Base-by-base conservation (phyloP, 805 yeast genomes). In the Metschnikowia anglica region DNA sequence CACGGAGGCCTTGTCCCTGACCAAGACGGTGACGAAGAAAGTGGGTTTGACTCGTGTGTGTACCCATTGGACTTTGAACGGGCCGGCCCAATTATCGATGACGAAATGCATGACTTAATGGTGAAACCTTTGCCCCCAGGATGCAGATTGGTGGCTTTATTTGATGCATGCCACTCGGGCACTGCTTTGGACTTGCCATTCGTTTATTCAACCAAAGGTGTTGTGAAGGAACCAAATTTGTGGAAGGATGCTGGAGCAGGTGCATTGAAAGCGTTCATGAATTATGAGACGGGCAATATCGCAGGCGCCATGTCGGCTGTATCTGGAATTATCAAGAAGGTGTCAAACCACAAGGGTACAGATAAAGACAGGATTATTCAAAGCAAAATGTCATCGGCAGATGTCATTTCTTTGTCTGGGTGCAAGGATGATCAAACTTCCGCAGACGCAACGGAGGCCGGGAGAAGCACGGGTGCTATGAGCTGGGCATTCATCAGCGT, bases 121-220 rank as follows among this genome's bases (percentile, higher is more conserved):
- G 95, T 88, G 19, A 69, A 66, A 47, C 79, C 88, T 1, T 69
- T 88, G 50, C 83, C 77, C 11, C 74, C 81, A 1, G 95, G 95
- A 34, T 83, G 83, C 34, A 74, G 90, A 46, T 67, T 88, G 41
- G 87, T 95, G 3, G 89, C 90, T 0, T 65, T 87, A 45, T 87
- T 83, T 54, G 96, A 88, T 63, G 82, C 88, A 10, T 88, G 96
- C 60, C 96, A 88, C 59, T 84, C 91, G 1, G 96, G 95, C 10
- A 79, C 91, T 1, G 91, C 78, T 1, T 62, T 88, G 51, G 96
- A 88, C 61, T 66, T 88, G 45, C 96, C 95, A 1, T 88, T 78
- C 54, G 72, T 78, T 36, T 88, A 88, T 62, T 84, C 93, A 3
- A 85, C 91, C 13, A 84, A 85, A 59, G 96, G 96, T 47, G 81